Percentiles rank a stretch among this genome's conserved stretches.
These are phyloP conservation scores for Medicago arabica DNA, from an alignment of 306 rosid genomes.

Conservation along the genomic window DNA sequence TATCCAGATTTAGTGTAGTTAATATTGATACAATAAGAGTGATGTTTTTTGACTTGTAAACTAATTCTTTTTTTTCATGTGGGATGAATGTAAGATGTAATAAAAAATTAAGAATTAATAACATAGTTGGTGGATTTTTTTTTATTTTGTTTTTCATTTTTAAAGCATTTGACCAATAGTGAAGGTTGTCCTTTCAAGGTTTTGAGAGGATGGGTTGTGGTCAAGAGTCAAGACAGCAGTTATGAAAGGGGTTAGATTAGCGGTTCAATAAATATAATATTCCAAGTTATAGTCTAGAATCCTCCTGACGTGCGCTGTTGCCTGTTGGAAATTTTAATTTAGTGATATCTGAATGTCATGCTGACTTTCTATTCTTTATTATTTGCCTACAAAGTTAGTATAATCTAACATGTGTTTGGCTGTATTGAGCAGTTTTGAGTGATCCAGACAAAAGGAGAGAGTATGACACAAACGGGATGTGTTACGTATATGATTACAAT, in stretches of 20 bases:
- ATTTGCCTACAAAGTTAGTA: slow-evolving; percentile 18
- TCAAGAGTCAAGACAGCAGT: background rate
- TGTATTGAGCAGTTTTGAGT: slow-evolving; percentile 76
- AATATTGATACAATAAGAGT: background rate
- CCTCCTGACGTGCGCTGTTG: background rate
- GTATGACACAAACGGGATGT: slow-evolving; percentile 89
- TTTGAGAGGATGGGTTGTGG: slow-evolving; percentile 21
- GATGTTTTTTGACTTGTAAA: background rate
- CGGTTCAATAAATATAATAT: slow-evolving; percentile 12
- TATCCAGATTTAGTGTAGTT: slow-evolving; percentile 16
- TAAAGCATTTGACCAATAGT: background rate
- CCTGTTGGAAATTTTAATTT: slow-evolving; percentile 20
- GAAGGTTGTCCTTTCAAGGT: slow-evolving; percentile 23
- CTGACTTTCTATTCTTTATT: slow-evolving; percentile 9
- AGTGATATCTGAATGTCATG: slow-evolving; percentile 16
- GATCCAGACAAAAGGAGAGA: slow-evolving; percentile 89
- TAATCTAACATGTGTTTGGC: slow-evolving; percentile 44
- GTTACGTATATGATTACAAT: slow-evolving; percentile 71
- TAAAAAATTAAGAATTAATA: slow-evolving; percentile 23
- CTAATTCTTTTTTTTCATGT: background rate
- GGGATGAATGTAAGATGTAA: slow-evolving; percentile 5
- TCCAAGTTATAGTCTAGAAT: background rate
- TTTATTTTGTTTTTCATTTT: background rate
- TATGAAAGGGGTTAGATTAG: slow-evolving; percentile 25
- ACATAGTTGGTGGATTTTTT: background rate